These are phyloP conservation scores for Geranium incanum DNA, from an alignment of 441 rosid species.

Conservation along the genomic window DNA sequence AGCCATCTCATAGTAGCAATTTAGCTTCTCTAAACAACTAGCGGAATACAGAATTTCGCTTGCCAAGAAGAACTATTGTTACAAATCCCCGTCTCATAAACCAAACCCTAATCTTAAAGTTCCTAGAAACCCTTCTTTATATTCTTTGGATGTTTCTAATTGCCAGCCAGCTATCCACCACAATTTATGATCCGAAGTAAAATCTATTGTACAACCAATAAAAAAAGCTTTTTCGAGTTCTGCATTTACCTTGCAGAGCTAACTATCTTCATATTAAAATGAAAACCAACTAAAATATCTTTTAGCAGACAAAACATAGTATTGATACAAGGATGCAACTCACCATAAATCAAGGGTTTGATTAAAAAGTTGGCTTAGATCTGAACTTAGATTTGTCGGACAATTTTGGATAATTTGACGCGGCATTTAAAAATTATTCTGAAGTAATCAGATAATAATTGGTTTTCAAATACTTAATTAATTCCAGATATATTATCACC, in stretches of 20 bases:
- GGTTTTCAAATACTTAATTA: neutral
- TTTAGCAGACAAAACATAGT: neutral
- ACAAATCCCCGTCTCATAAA: neutral
- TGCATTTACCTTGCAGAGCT: no score
- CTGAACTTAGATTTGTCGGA: neutral
- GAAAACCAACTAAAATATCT: neutral
- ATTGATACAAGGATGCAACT: no score
- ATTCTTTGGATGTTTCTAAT: neutral
- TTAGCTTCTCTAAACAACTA: neutral
- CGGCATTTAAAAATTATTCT: neutral
- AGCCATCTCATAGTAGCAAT: neutral
- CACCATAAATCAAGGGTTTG: no score
- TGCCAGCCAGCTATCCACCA: neutral
- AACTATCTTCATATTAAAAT: no score
- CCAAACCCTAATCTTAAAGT: neutral
- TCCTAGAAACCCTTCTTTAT: neutral
- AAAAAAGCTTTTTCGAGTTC: no score
- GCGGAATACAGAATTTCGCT: neutral
- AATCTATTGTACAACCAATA: no score
- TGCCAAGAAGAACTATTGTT: neutral
- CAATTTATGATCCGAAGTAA: neutral
- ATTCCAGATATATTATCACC: neutral
- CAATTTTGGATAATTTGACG: neutral
- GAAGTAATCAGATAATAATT: neutral
- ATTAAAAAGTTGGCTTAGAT: no score